Evolutionary conservation across 1,139 yeast genomes (phyloP).

Genomic region (Yamadazyma kanchanaburiensis): DNA sequence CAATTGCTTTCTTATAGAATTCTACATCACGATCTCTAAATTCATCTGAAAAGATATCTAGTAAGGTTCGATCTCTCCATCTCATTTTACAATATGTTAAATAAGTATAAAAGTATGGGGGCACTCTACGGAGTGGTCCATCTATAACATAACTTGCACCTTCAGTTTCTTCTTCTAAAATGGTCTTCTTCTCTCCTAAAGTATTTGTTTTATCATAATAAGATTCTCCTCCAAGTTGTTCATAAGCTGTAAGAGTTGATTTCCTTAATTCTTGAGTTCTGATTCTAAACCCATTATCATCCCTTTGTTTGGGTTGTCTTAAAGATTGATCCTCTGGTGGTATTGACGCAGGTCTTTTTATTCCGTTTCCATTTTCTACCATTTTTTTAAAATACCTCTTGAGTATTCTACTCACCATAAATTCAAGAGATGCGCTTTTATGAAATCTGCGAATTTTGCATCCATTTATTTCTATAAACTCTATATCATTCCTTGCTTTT

Average conservation of each 20-base stretch:
- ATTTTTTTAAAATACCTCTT: constrained; percentile 1
- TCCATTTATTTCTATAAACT: neutral
- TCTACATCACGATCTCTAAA: constrained; percentile 76
- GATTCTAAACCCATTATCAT: constrained; percentile 48
- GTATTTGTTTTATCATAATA: constrained; percentile 20
- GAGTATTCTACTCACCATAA: neutral
- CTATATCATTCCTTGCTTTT: constrained; percentile 71
- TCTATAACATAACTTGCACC: constrained; percentile 52
- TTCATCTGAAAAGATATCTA: constrained; percentile 80
- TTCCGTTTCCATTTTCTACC: constrained; percentile 2
- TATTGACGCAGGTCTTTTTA: constrained; percentile 21
- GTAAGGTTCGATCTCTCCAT: constrained; percentile 79
- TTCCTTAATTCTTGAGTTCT: constrained; percentile 47
- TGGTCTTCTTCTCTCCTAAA: constrained; percentile 37
- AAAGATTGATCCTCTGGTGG: constrained; percentile 16
- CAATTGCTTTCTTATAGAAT: constrained; percentile 67
- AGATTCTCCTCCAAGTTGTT: constrained; percentile 34
- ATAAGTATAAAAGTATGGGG: constrained; percentile 86
- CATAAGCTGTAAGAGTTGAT: constrained; percentile 35
- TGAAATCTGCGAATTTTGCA: constrained; percentile 4
- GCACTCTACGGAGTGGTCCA: constrained; percentile 65
- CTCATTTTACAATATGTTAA: constrained; percentile 87
- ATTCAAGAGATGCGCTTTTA: no score
- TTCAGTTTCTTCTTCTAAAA: constrained; percentile 51
- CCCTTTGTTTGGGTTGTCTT: constrained; percentile 28